A percentile compares a stretch with the other conserved stretches of the same genome.
Evolutionary conservation across 1,139 yeast genomes (phyloP).

Genomic region (Debaryomycetaceae sp.): DNA sequence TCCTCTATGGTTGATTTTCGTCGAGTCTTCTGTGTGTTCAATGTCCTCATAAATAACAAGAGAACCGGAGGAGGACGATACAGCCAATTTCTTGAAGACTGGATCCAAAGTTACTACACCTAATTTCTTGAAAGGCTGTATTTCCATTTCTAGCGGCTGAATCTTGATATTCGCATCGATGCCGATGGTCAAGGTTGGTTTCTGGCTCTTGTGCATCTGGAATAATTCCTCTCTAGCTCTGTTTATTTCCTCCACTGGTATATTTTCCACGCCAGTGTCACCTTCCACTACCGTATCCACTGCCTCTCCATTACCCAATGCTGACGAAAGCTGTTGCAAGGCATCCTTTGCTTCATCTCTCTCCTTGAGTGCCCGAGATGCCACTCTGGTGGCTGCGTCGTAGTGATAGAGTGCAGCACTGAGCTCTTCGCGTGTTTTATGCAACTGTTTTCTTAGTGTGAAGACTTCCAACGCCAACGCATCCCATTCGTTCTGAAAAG

Average conservation of each 20-base stretch:
- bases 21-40: slow-evolving; percentile 6
- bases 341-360: slow-evolving; percentile 69
- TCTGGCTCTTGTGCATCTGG: slow-evolving; percentile 40
- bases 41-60: slow-evolving; percentile 15
- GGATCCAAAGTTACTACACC: slow-evolving; percentile 11
- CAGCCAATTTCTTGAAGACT: slow-evolving; percentile 11
- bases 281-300: slow-evolving; percentile 2
- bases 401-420: slow-evolving; percentile 76
- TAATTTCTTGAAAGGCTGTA: slow-evolving; percentile 15
- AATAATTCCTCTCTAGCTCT: slow-evolving; percentile 38
- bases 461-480: slow-evolving; percentile 79
- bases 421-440: slow-evolving; percentile 64
- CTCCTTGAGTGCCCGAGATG: slow-evolving; percentile 68
- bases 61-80: slow-evolving; percentile 23
- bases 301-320: slow-evolving; percentile 21
- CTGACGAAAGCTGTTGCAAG: slow-evolving; percentile 43
- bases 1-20: slow-evolving; percentile 14
- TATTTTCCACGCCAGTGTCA: slow-evolving; percentile 5
- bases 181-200: slow-evolving; percentile 27
- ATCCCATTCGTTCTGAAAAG: slow-evolving; percentile 90
- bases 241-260: slow-evolving; percentile 23
- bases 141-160: slow-evolving; percentile 5
- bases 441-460: slow-evolving; percentile 68
- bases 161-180: slow-evolving; percentile 13
- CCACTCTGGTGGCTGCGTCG: slow-evolving; percentile 89